Evolutionary conservation across 768 basidiomycete genomes (phyloP).

Genomic region (Collybiopsis confluens): DNA sequence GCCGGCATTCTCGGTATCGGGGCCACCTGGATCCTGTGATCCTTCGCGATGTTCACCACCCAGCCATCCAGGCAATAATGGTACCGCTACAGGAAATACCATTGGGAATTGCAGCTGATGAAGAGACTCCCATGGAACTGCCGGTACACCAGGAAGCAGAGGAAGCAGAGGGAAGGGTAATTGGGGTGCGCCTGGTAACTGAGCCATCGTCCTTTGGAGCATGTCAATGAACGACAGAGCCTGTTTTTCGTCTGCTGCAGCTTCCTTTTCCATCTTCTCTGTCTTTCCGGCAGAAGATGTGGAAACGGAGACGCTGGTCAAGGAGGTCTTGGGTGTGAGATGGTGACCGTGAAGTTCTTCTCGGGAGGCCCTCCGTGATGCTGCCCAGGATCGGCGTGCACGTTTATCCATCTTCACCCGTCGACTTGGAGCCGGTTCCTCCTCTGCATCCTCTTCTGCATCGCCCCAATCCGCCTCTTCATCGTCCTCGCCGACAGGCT

Average conservation of each 20-base stretch:
- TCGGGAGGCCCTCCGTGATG: background rate
- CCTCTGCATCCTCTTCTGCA: constrained; percentile 60
- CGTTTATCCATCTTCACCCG: constrained; percentile 21
- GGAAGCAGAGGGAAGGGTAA: constrained; percentile 46
- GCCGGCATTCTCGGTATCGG: constrained; percentile 29
- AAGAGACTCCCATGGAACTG: constrained; percentile 56
- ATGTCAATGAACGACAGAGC: constrained; percentile 58
- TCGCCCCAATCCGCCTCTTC: constrained; percentile 71
- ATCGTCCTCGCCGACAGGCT: constrained; percentile 13
- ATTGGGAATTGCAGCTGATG: constrained; percentile 56
- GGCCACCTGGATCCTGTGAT: constrained; percentile 28
- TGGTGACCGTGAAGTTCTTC: background rate
- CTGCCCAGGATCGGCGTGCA: background rate
- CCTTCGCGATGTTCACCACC: constrained; percentile 5
- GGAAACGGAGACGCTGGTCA: background rate
- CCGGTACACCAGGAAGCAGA: constrained; percentile 64
- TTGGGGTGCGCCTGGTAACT: constrained; percentile 54
- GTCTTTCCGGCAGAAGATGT: background rate
- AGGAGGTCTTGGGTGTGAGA: background rate
- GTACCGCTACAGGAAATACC: constrained; percentile 78
- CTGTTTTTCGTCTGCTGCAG: constrained; percentile 21
- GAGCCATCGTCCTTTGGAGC: constrained; percentile 72
- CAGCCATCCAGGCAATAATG: constrained; percentile 58
- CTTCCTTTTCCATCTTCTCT: constrained; percentile 17
- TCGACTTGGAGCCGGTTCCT: constrained; percentile 9